Evolutionary conservation across 495 filamentous ascomycete species (phyloP).

Genomic region (Penicillium argentinense): DNA sequence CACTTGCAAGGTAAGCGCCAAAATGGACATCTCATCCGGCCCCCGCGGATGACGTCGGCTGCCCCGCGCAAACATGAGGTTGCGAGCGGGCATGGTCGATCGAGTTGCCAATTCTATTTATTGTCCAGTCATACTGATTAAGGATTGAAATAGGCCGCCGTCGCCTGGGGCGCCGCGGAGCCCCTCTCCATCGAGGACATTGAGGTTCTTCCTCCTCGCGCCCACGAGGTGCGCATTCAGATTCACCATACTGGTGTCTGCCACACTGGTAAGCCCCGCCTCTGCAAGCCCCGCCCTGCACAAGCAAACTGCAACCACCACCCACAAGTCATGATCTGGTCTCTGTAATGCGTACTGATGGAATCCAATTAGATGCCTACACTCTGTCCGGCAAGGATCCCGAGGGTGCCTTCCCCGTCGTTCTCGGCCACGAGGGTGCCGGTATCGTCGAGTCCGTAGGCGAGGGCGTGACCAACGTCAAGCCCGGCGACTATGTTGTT

Average conservation of each 20-base stretch:
- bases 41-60: slow-evolving; percentile 16
- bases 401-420: slow-evolving; percentile 95
- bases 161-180: slow-evolving; percentile 94
- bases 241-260: slow-evolving; percentile 97
- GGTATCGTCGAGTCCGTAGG: slow-evolving; percentile 96
- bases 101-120: too few relatives aligned
- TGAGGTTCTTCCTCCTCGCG: slow-evolving; percentile 88
- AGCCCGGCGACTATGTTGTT: slow-evolving; percentile 77
- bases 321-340: too few relatives aligned
- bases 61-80: slow-evolving; percentile 4
- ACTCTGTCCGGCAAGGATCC: slow-evolving; percentile 97
- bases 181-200: slow-evolving; percentile 86
- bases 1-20: slow-evolving; percentile 64
- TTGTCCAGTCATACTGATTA: not conserved
- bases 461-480: slow-evolving; percentile 91
- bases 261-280: slow-evolving; percentile 73
- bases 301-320: too few relatives aligned
- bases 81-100: too few relatives aligned
- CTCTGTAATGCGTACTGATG: not conserved
- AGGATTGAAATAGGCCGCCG: slow-evolving; percentile 65
- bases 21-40: slow-evolving; percentile 5
- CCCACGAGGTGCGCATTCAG: slow-evolving; percentile 94
- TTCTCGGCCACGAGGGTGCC: slow-evolving; percentile 95
- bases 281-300: not conserved
- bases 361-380: slow-evolving; percentile 74